Base-by-base conservation (phyloP, 164 flowering plant genomes). In the Vitis riparia region DNA sequence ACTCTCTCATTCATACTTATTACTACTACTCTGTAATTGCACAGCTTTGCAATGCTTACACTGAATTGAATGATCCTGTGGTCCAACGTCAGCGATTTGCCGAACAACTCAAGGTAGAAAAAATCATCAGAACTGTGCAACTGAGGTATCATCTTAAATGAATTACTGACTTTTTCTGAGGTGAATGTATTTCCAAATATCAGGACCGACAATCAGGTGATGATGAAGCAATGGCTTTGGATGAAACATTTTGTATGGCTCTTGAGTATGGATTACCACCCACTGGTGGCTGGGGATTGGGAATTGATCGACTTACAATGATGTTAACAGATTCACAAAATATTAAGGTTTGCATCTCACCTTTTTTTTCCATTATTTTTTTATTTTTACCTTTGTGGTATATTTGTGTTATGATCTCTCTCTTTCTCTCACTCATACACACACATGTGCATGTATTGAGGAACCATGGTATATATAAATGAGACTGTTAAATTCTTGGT, bases 271-370 rank as follows among this genome's bases (percentile, higher is more conserved):
- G 99, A 1, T 76, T 95, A 68, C 97, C 99, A 47, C 99, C 99
- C 44, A 93, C 99, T 57, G 98, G 84, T 71, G 99, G 99, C 19
- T 93, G 98, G 99, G 99, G 99, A 58, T 62, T 95, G 83, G 99
- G 98, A n/a, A 83, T 95, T 70, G 99, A 95, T 77, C 83, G 99
- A 53, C 76, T 95, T 12, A 62, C 94, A 10, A 95, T 95, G 99
- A 48, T 95, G 69, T 71, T 95, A 11, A 95, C 98, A 2, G 97
- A 93, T 77, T 95, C 99, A 57, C 97, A 88, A 72, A 95, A 93
- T 74, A 93, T 95, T 32, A 95, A 95, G 97, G 99, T 95, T 51
- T 15, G 68, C 55, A 19, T 17, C 32, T 29, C 30, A 27, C 51
- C 2, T n/a, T 13, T 61, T 55, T 55, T 27, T 19, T 56, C 12